Evolutionary conservation across 352 stramenopile species (phyloP), one percentile per base, ranked within the genome.

Genomic region (Globisporangium spiculum): DNA sequence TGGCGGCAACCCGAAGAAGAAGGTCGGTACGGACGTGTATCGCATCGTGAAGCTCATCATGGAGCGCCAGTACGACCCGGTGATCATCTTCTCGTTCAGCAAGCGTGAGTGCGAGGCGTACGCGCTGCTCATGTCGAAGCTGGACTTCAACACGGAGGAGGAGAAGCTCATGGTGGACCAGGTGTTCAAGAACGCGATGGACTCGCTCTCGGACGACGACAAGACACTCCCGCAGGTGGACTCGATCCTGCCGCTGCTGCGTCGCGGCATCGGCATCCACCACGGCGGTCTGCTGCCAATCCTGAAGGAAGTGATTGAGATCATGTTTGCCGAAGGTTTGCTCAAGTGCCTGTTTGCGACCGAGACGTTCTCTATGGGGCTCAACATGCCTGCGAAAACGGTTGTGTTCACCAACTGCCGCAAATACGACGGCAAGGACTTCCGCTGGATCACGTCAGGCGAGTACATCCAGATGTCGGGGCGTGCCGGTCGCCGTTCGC

Each of bases 351-450:
- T 99, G 1, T 99, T 99, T 79, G 97, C 98, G 3, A 99, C 98
- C 0, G 98, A 99, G 70, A 98, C 95, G 3, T 98, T 98, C 72
- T 92, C 93, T 4, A 99, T 99, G 88, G 97, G 98, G 46, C 93
- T 99, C 64, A 99, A 99, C 79, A 99, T 99, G 98, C 98, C 98
- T 65, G 98, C 98, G 2, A 98, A 99, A 80, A 99, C 98, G 20
- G 97, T 99, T 30, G 97, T 99, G 32, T 99, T 99, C 77, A 99
- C 97, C 3, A 98, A 98, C 67, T 97, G 89, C 27, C 82, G 93
- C 63, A 99, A 99, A 76, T 98, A 95, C 75, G 96, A 99, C 66
- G 96, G 96, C 55, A 96, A 98, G 68, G 90, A 98, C 60, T 98
- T 98, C 66, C 92, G 96, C 2, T 98, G 93, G 90, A 97, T 99